Conservation (phyloP, 331 rosid genomes). For the Phaseolus coccineus region DNA sequence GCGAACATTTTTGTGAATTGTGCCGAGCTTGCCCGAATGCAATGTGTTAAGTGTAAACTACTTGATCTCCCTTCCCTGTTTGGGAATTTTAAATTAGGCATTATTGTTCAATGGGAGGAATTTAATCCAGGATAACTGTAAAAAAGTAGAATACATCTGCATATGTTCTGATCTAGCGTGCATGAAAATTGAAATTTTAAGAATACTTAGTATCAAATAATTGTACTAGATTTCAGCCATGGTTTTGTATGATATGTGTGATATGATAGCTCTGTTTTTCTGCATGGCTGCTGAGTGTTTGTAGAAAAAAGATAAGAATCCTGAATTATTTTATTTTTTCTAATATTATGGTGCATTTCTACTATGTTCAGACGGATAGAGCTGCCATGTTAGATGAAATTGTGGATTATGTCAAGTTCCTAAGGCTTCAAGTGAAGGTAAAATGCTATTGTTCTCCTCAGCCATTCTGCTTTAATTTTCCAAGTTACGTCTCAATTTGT, state of each 20-base stretch:
- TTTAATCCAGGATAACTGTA: neutral
- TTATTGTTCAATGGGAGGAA: neutral
- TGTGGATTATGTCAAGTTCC: constrained; percentile 97
- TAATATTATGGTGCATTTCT: constrained; percentile 36
- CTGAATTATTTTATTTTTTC: constrained; percentile 22
- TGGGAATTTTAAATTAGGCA: constrained; percentile 2
- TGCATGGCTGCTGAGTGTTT: constrained; percentile 36
- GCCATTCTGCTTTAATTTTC: constrained; percentile 24
- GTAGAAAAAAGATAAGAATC: constrained; percentile 7
- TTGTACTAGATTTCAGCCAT: constrained; percentile 26
- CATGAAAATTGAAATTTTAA: neutral
- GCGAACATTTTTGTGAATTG: constrained; percentile 3
- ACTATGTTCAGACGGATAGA: constrained; percentile 79
- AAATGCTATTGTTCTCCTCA: constrained; percentile 24
- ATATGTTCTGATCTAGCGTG: neutral
- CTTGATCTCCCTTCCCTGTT: neutral
- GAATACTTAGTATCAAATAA: constrained; percentile 2
- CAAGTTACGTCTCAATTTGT: neutral
- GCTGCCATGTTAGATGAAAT: constrained; percentile 99
- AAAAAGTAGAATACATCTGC: constrained; percentile 13
- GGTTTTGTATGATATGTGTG: constrained; percentile 15
- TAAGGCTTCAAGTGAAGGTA: constrained; percentile 99
- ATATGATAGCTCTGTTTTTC: constrained; percentile 31
- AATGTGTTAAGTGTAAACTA: neutral
- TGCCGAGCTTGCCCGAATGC: constrained; percentile 4